phyloP scores from a whole-genome alignment of 1,284 basidiomycete genomes.

The Cerioporus squamosus region DNA sequence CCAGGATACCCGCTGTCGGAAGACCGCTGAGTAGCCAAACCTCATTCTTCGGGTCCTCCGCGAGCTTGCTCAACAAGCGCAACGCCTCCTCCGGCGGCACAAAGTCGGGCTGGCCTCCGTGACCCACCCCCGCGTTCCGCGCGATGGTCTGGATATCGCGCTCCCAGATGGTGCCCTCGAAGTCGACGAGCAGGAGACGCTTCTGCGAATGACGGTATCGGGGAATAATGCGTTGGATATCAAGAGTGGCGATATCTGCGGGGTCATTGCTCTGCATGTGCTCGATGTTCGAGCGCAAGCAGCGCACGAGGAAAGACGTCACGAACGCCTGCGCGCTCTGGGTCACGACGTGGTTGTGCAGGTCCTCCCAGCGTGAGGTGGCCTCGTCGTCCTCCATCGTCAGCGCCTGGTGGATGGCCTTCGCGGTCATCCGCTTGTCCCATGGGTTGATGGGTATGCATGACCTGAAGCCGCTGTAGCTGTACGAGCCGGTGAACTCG shows the following conservation, averaged over 20 bases:
- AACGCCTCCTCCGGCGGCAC: slow-evolving; percentile 61
- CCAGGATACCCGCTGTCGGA: slow-evolving; percentile 63
- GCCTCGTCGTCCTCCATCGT: slow-evolving; percentile 81
- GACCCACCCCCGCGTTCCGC: slow-evolving; percentile 37
- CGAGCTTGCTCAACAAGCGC: slow-evolving; percentile 60
- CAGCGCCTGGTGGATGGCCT: slow-evolving; percentile 80
- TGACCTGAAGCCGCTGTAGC: slow-evolving; percentile 83
- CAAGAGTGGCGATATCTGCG: slow-evolving; percentile 50
- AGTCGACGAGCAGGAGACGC: slow-evolving; percentile 76
- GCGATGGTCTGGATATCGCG: slow-evolving; percentile 51
- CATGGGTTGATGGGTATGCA: slow-evolving; percentile 88
- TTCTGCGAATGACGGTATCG: slow-evolving; percentile 65
- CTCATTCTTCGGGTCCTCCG: slow-evolving; percentile 70
- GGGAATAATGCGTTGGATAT: slow-evolving; percentile 55
- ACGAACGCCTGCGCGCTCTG: slow-evolving; percentile 89
- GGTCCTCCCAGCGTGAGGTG: slow-evolving; percentile 79
- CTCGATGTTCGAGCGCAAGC: slow-evolving; percentile 71
- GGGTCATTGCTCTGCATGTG: slow-evolving; percentile 48
- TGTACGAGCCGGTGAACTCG: slow-evolving; percentile 89
- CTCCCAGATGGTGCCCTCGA: slow-evolving; percentile 79
- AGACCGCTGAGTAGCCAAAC: slow-evolving; percentile 86
- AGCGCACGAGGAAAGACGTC: slow-evolving; percentile 77
- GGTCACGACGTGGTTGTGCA: slow-evolving; percentile 85
- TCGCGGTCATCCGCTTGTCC: slow-evolving; percentile 75
- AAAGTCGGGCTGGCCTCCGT: slow-evolving; percentile 30